Evolutionary conservation across 345 rosid genomes (phyloP).

Genomic region (Barbarea vulgaris): DNA sequence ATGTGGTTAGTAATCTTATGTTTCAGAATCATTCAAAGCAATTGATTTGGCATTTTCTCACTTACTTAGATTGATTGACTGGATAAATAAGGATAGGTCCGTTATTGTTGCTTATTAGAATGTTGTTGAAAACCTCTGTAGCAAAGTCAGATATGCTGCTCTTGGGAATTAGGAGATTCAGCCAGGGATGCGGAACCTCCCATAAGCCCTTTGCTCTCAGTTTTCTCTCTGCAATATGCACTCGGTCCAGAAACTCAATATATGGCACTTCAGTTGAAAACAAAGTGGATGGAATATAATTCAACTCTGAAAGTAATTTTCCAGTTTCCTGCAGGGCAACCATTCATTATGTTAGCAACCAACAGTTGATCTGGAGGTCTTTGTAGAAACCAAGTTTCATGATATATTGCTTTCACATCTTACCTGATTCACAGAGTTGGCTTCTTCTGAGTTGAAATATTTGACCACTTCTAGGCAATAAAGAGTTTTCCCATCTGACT

Average conservation of each 20-base stretch:
- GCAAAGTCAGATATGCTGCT: constrained; percentile 62
- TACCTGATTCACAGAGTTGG: constrained; percentile 55
- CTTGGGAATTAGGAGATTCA: constrained; percentile 80
- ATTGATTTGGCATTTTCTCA: background rate
- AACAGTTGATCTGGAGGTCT: background rate
- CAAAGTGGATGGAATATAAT: constrained; percentile 70
- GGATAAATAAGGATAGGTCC: constrained; percentile 95
- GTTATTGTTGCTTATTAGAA: constrained; percentile 62
- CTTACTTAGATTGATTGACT: constrained; percentile 78
- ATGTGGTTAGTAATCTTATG: background rate
- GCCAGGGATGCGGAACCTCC: constrained; percentile 99
- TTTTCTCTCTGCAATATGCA: constrained; percentile 66
- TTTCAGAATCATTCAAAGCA: constrained; percentile 4
- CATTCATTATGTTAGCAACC: constrained; percentile 29
- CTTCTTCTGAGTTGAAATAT: constrained; percentile 68
- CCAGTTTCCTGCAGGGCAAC: constrained; percentile 55
- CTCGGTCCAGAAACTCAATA: constrained; percentile 82
- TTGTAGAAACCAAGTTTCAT: background rate
- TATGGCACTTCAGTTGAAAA: constrained; percentile 72
- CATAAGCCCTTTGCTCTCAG: constrained; percentile 77
- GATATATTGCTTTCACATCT: constrained; percentile 5
- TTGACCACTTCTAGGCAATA: constrained; percentile 86
- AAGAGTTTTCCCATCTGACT: constrained; percentile 71
- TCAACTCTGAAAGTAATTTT: constrained; percentile 61
- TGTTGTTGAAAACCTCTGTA: constrained; percentile 62